Conservation (phyloP, 345 rosid genomes). For the Brassica carinata region DNA sequence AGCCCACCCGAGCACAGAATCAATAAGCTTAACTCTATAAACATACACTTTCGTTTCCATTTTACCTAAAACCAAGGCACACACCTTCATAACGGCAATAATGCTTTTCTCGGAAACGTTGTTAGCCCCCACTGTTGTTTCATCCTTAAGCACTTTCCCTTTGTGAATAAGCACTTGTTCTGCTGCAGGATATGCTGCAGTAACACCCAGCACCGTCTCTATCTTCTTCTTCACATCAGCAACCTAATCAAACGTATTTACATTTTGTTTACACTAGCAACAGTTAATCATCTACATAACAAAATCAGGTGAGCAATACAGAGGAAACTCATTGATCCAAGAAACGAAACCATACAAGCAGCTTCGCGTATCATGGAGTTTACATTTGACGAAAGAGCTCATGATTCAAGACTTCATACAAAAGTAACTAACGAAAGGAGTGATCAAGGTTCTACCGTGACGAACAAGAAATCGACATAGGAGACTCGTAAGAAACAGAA, state of each 20-base stretch:
- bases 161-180: slow-evolving; percentile 72
- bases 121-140: slow-evolving; percentile 65
- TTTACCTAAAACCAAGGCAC: background rate
- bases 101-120: slow-evolving; percentile 65
- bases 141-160: slow-evolving; percentile 71
- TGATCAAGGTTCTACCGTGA: too few relatives aligned
- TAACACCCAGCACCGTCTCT: slow-evolving; percentile 58
- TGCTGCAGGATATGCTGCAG: slow-evolving; percentile 38
- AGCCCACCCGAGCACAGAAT: background rate
- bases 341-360: background rate
- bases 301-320: background rate
- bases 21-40: slow-evolving; percentile 16
- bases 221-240: slow-evolving; percentile 65
- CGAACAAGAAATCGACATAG: too few relatives aligned
- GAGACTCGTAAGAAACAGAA: too few relatives aligned
- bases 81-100: slow-evolving; percentile 79
- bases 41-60: background rate
- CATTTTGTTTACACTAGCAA: background rate
- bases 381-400: background rate
- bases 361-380: background rate
- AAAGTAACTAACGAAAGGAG: too few relatives aligned
- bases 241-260: slow-evolving; percentile 43
- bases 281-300: background rate
- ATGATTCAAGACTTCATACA: background rate
- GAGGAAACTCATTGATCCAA: background rate